Base-by-base conservation (phyloP, 2,329 filamentous ascomycete species). In the Sporothrix brunneoviolacea region DNA sequence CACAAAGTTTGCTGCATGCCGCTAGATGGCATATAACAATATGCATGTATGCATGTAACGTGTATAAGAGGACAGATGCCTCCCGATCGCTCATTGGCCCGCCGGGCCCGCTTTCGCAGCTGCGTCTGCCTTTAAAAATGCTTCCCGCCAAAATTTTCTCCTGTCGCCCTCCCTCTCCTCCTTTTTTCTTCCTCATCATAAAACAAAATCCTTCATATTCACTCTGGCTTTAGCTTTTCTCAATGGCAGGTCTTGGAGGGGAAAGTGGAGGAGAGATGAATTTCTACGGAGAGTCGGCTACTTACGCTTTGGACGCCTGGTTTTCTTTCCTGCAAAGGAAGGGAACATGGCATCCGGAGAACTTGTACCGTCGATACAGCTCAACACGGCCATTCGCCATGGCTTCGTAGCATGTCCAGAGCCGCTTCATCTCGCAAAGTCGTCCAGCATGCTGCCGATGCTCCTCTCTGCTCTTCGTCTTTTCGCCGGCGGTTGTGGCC, bases 221-320 rank as follows among this genome's bases (percentile, higher is more conserved):
- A 83, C 79, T 83, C 79, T 80, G 74, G 72, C 72, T 77, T 76
- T 71, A 65, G 71, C 70, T 64, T 54, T 55, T 48, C 57, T 67
- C 76, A 70, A 73, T 80, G 76, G 71, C 73, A 75, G 70, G 70
- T 69, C 70, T 70, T 75, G 76, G 80, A 83, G 79, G 80, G 80
- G 80, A 83, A 83, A 83, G 66, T 77, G 79, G 74, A 79, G 78
- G 80, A 78, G 60, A 83, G 79, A 80, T 57, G 59, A 70, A 74
- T 57, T 15, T 48, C 43, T 45, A 32, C 6, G n/a, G 9, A 32
- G 27, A 3, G 41, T 75, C 73, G 70, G 66, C 62, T 62, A 73
- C 76, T 81, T 82, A 81, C 76, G 76, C 76, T 79, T 71, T 68
- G 70, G 69, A 59, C 57, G 54, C 53, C 36, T 35, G 19, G 48